Evolutionary conservation across 257 asterid species (phyloP).

Genomic region (Cynanchum wilfordii): DNA sequence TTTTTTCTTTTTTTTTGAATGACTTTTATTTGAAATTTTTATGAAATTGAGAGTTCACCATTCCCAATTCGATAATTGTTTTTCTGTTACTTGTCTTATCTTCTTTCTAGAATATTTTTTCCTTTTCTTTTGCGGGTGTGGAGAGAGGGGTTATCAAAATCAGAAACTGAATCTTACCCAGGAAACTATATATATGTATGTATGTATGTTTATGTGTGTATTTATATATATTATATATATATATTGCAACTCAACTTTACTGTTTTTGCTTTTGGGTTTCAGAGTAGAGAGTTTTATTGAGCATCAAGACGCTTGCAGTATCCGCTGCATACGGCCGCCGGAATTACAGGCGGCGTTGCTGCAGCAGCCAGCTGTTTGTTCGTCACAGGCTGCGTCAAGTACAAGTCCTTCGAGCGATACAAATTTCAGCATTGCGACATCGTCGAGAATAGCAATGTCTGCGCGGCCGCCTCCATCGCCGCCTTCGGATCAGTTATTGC

Average conservation of each 20-base stretch:
- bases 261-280: conserved; percentile 33
- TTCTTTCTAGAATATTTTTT: not conserved
- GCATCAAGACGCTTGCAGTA: conserved; percentile 46
- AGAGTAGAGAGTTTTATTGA: conserved; percentile 43
- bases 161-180: not conserved
- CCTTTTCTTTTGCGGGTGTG: not conserved
- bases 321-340: conserved; percentile 29
- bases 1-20: not conserved
- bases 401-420: conserved; percentile 45
- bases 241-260: conserved; percentile 26
- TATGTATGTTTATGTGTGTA: too few relatives aligned
- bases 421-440: conserved; percentile 22
- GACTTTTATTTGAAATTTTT: not conserved
- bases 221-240: too few relatives aligned
- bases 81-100: not conserved
- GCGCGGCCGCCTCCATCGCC: not conserved
- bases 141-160: not conserved
- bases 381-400: conserved; percentile 51
- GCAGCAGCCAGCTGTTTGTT: conserved; percentile 27
- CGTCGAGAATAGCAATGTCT: conserved; percentile 18
- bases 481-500: conserved; percentile 13
- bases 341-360: conserved; percentile 25
- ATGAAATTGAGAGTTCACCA: not conserved
- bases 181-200: conserved; percentile 21
- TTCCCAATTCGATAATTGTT: not conserved